Evolutionary conservation across 306 rosid species (phyloP).

Genomic region (Spatholobus suberectus): DNA sequence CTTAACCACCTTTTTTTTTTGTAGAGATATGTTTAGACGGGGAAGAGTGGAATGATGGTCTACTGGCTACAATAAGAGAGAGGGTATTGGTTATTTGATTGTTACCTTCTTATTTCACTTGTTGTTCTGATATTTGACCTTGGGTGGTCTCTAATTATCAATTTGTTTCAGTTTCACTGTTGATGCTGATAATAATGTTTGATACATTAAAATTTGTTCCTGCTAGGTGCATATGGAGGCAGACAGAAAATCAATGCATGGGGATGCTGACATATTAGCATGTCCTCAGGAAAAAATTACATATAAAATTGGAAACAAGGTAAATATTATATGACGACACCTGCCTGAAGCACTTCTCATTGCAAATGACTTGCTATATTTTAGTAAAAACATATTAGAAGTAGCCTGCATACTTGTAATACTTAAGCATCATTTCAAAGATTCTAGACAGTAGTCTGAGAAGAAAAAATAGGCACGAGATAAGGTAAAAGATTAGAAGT

Average conservation of each 20-base stretch:
- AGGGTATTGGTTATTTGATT: slow-evolving; percentile 60
- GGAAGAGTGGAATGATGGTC: slow-evolving; percentile 95
- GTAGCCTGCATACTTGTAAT: slow-evolving; percentile 14
- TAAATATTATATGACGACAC: slow-evolving; percentile 40
- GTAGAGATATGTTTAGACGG: slow-evolving; percentile 75
- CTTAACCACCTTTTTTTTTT: slow-evolving; percentile 22
- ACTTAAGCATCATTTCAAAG: slow-evolving; percentile 2
- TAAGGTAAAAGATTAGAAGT: not conserved
- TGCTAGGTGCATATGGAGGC: slow-evolving; percentile 96
- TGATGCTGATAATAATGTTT: slow-evolving; percentile 40
- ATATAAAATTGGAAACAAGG: slow-evolving; percentile 92
- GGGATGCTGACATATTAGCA: slow-evolving; percentile 57
- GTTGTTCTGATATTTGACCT: slow-evolving; percentile 41
- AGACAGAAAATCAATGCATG: slow-evolving; percentile 79
- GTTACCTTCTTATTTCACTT: slow-evolving; percentile 20
- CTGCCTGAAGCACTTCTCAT: slow-evolving; percentile 17
- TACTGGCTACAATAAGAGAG: slow-evolving; percentile 91
- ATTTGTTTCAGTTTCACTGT: slow-evolving; percentile 32
- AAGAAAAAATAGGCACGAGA: slow-evolving; percentile 24
- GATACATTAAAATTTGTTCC: slow-evolving; percentile 37
- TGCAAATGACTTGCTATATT: not conserved
- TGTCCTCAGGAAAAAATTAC: slow-evolving; percentile 74
- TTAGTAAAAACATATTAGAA: slow-evolving; percentile 18
- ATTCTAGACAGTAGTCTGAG: slow-evolving; percentile 12
- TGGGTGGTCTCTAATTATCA: slow-evolving; percentile 17